Base-by-base conservation (phyloP, 192 early-diverging fungal genomes). In the Gonapodya prolifera region DNA sequence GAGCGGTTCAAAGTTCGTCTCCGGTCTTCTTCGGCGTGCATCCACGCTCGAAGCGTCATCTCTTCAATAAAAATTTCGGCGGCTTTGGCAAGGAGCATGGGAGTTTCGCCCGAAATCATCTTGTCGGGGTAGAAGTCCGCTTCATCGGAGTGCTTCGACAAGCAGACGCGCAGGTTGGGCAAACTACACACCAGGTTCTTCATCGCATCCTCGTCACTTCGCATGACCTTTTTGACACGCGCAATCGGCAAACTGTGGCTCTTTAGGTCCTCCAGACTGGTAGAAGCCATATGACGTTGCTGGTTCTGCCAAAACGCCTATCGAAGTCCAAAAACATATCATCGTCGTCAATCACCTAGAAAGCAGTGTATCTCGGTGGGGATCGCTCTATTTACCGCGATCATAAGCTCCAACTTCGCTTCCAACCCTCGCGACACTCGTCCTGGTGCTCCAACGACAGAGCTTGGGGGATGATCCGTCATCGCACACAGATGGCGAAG, bases 221-320 rank as follows among this genome's bases (percentile, higher is more conserved):
- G 69, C 77, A 78, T 78, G 34, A 78, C 77, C n/a, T 61, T 34
- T 2, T 78, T 78, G 75, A 78, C 69, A 30, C 77, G 69, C 28
- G 77, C 33, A 30, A 61, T 30, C 34, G 77, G 77, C 34, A 78
- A 30, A 28, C 34, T 70, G 2, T 76, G 76, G 34, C 76, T 76
- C 70, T 76, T 76, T 33, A 76, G 34, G 2, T 76, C 76, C 35
- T 28, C 70, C 34, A 18, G 45, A 71, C 8, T 16, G 8, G 76
- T 76, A 33, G 35, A 30, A 33, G 35, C 61, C 2, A 76, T 76
- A 35, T 76, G 35, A 0, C 35, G 29, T 35, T 70, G 70, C 34
- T 76, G 76, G 30, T 76, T 76, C 70, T 76, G 33, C 76, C 76
- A 76, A 76, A 76, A 76, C 1, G 76, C 76, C 70, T 76, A n/a